These are phyloP conservation scores for Fusarium odoratissimum DNA, from an alignment of 2,329 filamentous ascomycete genomes.

Conservation along the genomic window DNA sequence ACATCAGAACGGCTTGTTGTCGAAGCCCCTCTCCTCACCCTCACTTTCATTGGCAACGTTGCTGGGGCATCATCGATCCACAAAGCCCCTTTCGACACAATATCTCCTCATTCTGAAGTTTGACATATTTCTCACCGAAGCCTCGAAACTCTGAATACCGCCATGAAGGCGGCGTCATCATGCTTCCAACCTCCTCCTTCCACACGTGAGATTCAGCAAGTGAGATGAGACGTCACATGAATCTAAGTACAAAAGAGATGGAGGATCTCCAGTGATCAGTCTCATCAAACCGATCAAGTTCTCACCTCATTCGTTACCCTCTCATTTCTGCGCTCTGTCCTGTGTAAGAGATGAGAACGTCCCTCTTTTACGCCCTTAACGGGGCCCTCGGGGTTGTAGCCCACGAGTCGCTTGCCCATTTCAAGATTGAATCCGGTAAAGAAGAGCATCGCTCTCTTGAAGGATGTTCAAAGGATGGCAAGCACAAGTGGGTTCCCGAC, in stretches of 20 bases:
- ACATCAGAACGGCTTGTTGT: not conserved
- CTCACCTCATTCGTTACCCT: constrained; percentile 33
- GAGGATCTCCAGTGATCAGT: not conserved
- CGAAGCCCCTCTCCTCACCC: not conserved
- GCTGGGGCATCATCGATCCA: constrained; percentile 18
- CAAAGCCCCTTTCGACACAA: not conserved
- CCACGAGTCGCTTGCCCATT: constrained; percentile 41
- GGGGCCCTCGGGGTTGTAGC: constrained; percentile 40
- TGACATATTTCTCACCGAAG: constrained; percentile 8
- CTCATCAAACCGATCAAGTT: constrained; percentile 29
- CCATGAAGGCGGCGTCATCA: not conserved
- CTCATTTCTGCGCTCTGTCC: constrained; percentile 22
- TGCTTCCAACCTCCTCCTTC: constrained; percentile 5
- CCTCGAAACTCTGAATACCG: constrained; percentile 1
- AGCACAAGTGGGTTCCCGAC: constrained; percentile 44
- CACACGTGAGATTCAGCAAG: not conserved
- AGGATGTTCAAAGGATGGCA: constrained; percentile 39
- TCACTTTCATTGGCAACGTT: not conserved
- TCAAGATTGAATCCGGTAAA: constrained; percentile 25
- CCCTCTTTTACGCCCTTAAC: constrained; percentile 42
- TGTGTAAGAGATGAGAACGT: constrained; percentile 38
- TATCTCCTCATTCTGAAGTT: constrained; percentile 2
- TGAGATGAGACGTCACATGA: not conserved
- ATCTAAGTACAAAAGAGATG: constrained; percentile 29
- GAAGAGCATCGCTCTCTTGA: constrained; percentile 31